phyloP scores from a whole-genome alignment of 2,329 filamentous ascomycete genomes.

The Sporothrix luriei region DNA sequence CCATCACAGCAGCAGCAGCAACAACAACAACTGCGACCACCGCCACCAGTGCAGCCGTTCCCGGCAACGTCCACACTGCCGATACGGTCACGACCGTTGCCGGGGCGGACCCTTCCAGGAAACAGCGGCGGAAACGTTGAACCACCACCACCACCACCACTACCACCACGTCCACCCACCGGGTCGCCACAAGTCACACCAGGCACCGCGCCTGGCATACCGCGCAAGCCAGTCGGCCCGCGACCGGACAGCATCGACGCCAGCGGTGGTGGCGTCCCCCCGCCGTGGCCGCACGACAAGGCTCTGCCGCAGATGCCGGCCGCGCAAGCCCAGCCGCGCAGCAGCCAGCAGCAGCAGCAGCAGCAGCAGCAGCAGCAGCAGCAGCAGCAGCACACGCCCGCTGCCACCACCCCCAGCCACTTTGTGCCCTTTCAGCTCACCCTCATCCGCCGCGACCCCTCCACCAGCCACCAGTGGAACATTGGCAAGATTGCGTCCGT shows the following conservation, averaged over 20 bases:
- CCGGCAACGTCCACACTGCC: neutral
- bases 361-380: neutral
- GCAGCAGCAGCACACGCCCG: neutral
- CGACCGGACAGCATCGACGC: neutral
- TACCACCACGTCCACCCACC: neutral
- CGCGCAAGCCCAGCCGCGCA: neutral
- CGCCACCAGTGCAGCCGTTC: neutral
- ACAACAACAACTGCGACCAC: neutral
- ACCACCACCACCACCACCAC: too few relatives aligned
- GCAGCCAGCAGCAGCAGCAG: neutral
- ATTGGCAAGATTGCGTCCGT: constrained; percentile 65
- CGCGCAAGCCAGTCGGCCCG: constrained; percentile 29
- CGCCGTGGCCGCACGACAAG: constrained; percentile 3
- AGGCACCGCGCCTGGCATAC: neutral
- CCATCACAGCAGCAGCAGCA: neutral
- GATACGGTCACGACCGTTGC: neutral
- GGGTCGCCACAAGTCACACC: neutral
- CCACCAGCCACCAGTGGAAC: constrained; percentile 72
- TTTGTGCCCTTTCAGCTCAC: constrained; percentile 58
- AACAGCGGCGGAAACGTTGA: neutral
- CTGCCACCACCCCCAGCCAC: constrained; percentile 35
- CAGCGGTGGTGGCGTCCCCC: neutral
- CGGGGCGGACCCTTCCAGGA: neutral
- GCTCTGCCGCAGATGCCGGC: neutral
- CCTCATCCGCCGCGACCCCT: constrained; percentile 73